phyloP scores from a whole-genome alignment of 2,329 filamentous ascomycete genomes.

The Lasiodiplodia sp. region DNA sequence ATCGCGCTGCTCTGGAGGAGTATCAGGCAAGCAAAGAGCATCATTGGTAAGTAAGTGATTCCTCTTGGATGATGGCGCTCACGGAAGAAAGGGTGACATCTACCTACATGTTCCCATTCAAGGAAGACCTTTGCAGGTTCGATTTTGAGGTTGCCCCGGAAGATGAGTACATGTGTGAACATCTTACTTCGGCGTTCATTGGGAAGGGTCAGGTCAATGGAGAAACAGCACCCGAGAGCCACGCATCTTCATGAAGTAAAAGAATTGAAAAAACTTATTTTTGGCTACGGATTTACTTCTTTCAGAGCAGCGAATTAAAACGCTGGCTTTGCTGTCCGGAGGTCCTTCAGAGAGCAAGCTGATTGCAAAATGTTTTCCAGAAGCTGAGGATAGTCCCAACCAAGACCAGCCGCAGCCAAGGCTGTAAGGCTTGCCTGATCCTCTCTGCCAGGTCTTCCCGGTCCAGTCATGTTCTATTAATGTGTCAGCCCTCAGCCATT shows the following conservation, averaged over 20 bases:
- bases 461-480: conserved; percentile 56
- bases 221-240: neutral
- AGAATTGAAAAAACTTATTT: neutral
- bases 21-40: conserved; percentile 64
- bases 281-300: neutral
- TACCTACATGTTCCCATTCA: conserved; percentile 60
- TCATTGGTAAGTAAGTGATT: conserved; percentile 48
- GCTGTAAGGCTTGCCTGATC: conserved; percentile 57
- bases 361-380: conserved; percentile 46
- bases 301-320: neutral
- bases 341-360: conserved; percentile 6
- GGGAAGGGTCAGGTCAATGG: neutral
- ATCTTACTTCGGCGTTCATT: neutral
- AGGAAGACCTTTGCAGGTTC: conserved; percentile 61
- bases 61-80: neutral
- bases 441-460: conserved; percentile 56
- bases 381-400: conserved; percentile 53
- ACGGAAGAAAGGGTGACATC: conserved; percentile 56
- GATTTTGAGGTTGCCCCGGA: conserved; percentile 60
- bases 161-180: conserved; percentile 40
- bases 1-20: conserved; percentile 54
- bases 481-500: neutral
- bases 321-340: conserved; percentile 6
- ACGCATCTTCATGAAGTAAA: neutral
- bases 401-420: conserved; percentile 52